Conservation (phyloP, 768 basidiomycete species). For the Leccinum pellstonianum region DNA sequence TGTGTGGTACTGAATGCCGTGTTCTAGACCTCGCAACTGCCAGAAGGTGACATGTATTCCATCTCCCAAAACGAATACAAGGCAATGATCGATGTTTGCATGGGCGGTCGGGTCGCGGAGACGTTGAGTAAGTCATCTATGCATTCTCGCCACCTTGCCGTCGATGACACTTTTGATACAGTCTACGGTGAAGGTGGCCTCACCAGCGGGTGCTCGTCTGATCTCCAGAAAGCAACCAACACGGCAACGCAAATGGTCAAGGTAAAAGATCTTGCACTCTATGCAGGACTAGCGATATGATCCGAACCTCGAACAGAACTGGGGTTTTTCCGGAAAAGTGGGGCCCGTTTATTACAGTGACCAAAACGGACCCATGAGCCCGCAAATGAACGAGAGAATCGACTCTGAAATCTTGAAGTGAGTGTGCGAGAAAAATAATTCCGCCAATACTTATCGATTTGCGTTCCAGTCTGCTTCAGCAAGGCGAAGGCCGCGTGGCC, state of each 20-base stretch:
- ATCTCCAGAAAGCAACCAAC: constrained; percentile 76
- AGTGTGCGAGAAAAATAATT: constrained; percentile 29
- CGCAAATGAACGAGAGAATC: constrained; percentile 77
- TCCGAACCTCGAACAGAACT: constrained; percentile 44
- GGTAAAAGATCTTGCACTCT: constrained; percentile 42
- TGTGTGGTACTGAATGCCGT: constrained; percentile 11
- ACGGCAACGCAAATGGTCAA: constrained; percentile 88
- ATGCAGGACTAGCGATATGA: not conserved
- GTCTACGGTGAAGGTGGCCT: constrained; percentile 88
- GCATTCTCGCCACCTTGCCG: not conserved
- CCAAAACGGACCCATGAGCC: constrained; percentile 66
- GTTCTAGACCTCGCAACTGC: constrained; percentile 67
- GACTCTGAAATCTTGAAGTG: constrained; percentile 84
- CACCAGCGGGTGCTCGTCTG: constrained; percentile 89
- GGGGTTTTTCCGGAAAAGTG: constrained; percentile 75
- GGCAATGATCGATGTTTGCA: constrained; percentile 84
- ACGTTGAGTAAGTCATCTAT: constrained; percentile 61
- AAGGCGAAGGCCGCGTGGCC: constrained; percentile 64
- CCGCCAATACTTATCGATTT: too few relatives aligned
- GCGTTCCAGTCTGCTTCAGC: constrained; percentile 56
- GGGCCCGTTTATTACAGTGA: constrained; percentile 84
- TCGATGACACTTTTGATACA: constrained; percentile 30
- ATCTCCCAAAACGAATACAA: constrained; percentile 72
- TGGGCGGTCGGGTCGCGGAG: constrained; percentile 96
- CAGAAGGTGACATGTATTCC: constrained; percentile 74